phyloP scores from a whole-genome alignment of 306 rosid genomes.

The Echinosophora koreensis region DNA sequence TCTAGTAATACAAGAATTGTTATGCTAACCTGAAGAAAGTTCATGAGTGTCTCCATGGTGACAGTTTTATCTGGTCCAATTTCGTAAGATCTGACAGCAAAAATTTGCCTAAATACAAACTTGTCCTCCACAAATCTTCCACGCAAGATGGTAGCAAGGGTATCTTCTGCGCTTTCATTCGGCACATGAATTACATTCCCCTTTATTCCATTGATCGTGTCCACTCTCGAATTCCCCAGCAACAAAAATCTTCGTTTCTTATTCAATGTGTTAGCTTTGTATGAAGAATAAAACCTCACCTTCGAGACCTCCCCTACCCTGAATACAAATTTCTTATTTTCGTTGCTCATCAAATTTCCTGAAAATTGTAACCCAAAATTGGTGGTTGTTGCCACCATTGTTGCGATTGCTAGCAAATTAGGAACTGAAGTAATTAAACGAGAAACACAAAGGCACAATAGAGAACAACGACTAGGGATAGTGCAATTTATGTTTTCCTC shows the following conservation, averaged over 20 bases:
- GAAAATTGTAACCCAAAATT: constrained; percentile 25
- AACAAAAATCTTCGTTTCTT: constrained; percentile 34
- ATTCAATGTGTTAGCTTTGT: not conserved
- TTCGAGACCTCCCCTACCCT: not conserved
- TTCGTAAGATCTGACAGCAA: constrained; percentile 62
- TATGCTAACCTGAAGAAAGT: constrained; percentile 62
- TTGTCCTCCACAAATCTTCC: constrained; percentile 68
- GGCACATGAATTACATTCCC: constrained; percentile 53
- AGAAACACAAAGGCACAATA: not conserved
- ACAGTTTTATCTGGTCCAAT: constrained; percentile 69
- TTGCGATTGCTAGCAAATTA: constrained; percentile 29
- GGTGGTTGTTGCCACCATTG: constrained; percentile 49
- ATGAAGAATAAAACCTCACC: constrained; percentile 19
- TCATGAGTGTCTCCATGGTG: constrained; percentile 70
- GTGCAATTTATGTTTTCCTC: constrained; percentile 1
- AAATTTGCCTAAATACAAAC: constrained; percentile 63
- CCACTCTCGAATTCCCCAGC: constrained; percentile 33
- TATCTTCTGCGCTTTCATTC: constrained; percentile 39
- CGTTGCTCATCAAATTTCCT: constrained; percentile 25
- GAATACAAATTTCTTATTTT: constrained; percentile 26
- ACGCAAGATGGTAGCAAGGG: constrained; percentile 50
- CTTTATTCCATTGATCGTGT: constrained; percentile 49
- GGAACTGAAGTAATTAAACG: not conserved
- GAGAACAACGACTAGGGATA: not conserved
- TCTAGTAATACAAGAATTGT: not conserved